A percentile compares a stretch with the other conserved stretches of the same genome.
Conservation (phyloP, 2,329 filamentous ascomycete genomes). For the Alternaria arbusti region DNA sequence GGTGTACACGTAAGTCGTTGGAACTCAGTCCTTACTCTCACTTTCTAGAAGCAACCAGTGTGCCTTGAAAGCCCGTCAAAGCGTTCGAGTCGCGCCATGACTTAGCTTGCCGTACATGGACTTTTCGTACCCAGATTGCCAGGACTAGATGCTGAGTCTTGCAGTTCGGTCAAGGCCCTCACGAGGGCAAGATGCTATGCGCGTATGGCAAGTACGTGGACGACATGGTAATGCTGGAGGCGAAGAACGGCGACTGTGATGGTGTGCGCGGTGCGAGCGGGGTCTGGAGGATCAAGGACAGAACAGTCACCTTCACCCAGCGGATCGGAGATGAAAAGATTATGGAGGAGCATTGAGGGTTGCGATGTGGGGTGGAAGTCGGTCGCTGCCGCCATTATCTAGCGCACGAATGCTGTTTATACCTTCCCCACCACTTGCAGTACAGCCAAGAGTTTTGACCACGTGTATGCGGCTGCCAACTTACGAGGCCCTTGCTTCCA, state of each 20-base stretch:
- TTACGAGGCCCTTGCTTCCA: neutral
- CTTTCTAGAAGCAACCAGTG: neutral
- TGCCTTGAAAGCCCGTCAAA: neutral
- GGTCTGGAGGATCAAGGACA: constrained; percentile 47
- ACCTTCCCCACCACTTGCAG: neutral
- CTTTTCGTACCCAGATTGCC: neutral
- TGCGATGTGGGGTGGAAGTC: neutral
- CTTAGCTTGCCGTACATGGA: neutral
- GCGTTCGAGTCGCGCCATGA: neutral
- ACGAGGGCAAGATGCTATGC: constrained; percentile 49
- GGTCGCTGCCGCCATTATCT: neutral
- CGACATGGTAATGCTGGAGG: constrained; percentile 38
- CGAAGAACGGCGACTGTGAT: constrained; percentile 29
- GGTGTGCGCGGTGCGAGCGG: constrained; percentile 48
- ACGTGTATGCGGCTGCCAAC: neutral
- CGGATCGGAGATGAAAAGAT: constrained; percentile 44
- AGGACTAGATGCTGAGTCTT: neutral
- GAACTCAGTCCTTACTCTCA: neutral
- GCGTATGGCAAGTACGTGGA: constrained; percentile 54
- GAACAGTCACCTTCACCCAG: constrained; percentile 49
- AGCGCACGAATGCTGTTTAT: neutral
- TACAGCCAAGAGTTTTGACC: neutral
- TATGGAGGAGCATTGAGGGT: constrained; percentile 40
- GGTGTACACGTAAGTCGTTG: constrained; percentile 39
- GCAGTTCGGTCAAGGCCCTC: constrained; percentile 51